Evolutionary conservation across 768 basidiomycete species (phyloP).

Genomic region (Kwoniella europaea): DNA sequence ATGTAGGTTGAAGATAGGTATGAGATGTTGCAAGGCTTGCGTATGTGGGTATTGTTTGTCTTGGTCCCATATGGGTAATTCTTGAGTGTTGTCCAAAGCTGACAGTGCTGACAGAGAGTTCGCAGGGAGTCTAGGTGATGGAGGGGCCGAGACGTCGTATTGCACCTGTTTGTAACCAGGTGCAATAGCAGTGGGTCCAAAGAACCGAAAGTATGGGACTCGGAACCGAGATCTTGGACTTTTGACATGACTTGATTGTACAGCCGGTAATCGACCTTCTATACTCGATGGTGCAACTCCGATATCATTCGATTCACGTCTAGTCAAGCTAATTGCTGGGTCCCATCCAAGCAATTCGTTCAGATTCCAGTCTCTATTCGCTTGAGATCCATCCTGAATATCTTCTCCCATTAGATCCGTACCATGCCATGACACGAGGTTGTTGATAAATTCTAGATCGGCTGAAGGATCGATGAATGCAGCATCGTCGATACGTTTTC

Average conservation of each 20-base stretch:
- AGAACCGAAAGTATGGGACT: slow-evolving; percentile 35
- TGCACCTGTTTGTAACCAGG: slow-evolving; percentile 27
- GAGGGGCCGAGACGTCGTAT: slow-evolving; percentile 29
- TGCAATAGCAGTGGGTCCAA: slow-evolving; percentile 31
- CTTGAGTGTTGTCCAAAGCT: not conserved
- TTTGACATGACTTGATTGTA: not conserved
- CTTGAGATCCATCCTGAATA: not conserved
- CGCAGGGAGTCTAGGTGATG: slow-evolving; percentile 15
- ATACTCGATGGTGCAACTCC: not conserved
- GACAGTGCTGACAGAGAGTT: too few species aligned
- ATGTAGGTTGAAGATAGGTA: slow-evolving; percentile 29
- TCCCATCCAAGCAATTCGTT: slow-evolving; percentile 6
- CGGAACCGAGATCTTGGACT: slow-evolving; percentile 5
- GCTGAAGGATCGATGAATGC: too few species aligned
- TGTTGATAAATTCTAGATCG: slow-evolving; percentile 1
- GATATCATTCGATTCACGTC: not conserved
- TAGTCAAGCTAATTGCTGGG: not conserved
- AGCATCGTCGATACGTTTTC: not conserved
- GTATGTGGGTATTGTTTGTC: slow-evolving; percentile 6
- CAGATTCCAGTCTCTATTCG: not conserved
- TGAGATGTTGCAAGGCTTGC: slow-evolving; percentile 12
- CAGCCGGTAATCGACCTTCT: not conserved
- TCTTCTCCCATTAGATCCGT: not conserved
- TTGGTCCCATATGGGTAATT: not conserved
- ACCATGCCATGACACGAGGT: not conserved